Evolutionary conservation across 1,284 basidiomycete species (phyloP).

Genomic region (Apiotrichum porosum): DNA sequence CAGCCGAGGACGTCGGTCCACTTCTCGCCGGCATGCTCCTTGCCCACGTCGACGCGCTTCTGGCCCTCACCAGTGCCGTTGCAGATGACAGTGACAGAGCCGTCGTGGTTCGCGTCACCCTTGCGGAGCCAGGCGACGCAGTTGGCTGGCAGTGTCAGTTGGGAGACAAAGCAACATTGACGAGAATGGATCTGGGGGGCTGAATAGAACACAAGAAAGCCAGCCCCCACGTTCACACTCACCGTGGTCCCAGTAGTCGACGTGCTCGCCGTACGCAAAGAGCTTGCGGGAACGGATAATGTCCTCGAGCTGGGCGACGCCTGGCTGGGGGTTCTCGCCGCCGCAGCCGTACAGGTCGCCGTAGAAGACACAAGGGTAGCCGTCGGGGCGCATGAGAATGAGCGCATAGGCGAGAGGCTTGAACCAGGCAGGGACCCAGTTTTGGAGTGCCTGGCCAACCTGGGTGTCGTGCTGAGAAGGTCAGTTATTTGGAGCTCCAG

Average conservation of each 20-base stretch:
- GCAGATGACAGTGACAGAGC: conserved; percentile 51
- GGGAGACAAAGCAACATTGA: no score
- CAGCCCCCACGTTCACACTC: no score
- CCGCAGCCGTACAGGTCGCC: conserved; percentile 67
- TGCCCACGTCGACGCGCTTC: conserved; percentile 54
- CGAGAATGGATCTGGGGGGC: no score
- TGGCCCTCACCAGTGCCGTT: conserved; percentile 46
- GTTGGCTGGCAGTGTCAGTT: conserved; percentile 32
- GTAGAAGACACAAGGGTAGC: conserved; percentile 93
- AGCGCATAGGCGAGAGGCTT: conserved; percentile 69
- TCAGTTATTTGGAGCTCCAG: background rate
- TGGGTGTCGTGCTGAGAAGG: conserved; percentile 52
- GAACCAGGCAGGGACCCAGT: conserved; percentile 55
- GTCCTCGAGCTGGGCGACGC: conserved; percentile 52
- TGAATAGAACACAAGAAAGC: background rate
- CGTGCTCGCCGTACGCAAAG: conserved; percentile 55
- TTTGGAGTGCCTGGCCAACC: conserved; percentile 54
- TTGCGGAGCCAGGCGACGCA: conserved; percentile 54
- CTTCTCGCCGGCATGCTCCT: conserved; percentile 54
- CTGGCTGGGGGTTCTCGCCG: conserved; percentile 52
- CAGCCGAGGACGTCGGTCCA: conserved; percentile 59
- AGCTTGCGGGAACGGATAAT: conserved; percentile 53
- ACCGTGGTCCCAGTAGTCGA: conserved; percentile 54
- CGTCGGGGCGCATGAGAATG: conserved; percentile 73
- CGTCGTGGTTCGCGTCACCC: conserved; percentile 53